Conservation (phyloP, 805 yeast genomes). For the Yarrowia sp. region DNA sequence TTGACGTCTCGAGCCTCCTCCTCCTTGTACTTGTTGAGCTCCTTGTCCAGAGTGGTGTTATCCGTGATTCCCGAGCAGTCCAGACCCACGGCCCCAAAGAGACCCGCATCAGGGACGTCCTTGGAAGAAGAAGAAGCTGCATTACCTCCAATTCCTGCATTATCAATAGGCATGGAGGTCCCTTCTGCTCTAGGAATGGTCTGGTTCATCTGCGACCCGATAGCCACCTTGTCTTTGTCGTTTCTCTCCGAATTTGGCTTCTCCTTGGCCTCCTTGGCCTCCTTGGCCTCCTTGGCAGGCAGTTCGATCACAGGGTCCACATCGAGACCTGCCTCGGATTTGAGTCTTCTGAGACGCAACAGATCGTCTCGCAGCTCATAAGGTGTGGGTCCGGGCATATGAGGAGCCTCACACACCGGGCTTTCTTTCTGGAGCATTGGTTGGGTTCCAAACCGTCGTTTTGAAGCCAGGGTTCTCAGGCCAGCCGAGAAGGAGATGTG, state of each 20-base stretch:
- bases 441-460: slow-evolving; percentile 22
- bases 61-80: slow-evolving; percentile 14
- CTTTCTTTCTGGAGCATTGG: slow-evolving; percentile 18
- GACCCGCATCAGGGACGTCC: slow-evolving; percentile 1
- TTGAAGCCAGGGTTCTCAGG: slow-evolving; percentile 24
- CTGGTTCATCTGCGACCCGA: slow-evolving; percentile 18
- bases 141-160: neutral
- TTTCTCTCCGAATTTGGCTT: neutral
- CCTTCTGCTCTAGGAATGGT: slow-evolving; percentile 25
- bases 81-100: slow-evolving; percentile 25
- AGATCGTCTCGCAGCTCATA: slow-evolving; percentile 24
- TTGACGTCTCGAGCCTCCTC: slow-evolving; percentile 36
- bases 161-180: slow-evolving; percentile 32
- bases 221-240: slow-evolving; percentile 32
- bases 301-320: slow-evolving; percentile 36
- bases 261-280: slow-evolving; percentile 2
- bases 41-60: slow-evolving; percentile 14
- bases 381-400: slow-evolving; percentile 11
- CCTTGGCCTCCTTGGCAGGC: slow-evolving; percentile 12
- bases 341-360: slow-evolving; percentile 11
- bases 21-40: slow-evolving; percentile 22
- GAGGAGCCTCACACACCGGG: slow-evolving; percentile 23
- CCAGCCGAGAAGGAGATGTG: slow-evolving; percentile 33
- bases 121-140: neutral
- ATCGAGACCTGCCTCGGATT: slow-evolving; percentile 20